Conservation (phyloP, 164 flowering plant species). For the Berberis vulgaris region DNA sequence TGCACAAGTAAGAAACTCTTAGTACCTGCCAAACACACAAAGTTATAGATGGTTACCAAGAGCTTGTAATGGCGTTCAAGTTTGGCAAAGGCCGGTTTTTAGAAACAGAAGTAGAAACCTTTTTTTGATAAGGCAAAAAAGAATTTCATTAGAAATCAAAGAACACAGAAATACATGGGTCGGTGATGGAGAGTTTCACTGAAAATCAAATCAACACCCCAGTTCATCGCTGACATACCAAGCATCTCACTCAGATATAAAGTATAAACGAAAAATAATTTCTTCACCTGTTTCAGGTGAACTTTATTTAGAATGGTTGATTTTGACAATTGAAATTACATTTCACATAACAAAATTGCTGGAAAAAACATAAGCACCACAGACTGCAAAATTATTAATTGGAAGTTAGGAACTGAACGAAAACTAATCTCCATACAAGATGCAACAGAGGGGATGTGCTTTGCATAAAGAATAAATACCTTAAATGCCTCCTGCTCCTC, state of each 20-base stretch:
- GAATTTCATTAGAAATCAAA: neutral
- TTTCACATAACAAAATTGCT: neutral
- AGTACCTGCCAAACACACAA: too few species aligned
- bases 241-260: too few species aligned
- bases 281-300: too few species aligned
- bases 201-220: neutral
- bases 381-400: neutral
- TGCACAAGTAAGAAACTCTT: too few species aligned
- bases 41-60: too few species aligned
- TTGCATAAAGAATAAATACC: conserved; percentile 28
- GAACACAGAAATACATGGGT: neutral
- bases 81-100: too few species aligned
- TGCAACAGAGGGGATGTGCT: neutral
- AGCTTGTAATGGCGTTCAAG: too few species aligned
- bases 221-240: too few species aligned
- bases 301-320: too few species aligned
- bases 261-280: too few species aligned
- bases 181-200: neutral
- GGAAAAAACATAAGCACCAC: neutral
- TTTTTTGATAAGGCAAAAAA: neutral
- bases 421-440: neutral
- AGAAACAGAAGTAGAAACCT: too few species aligned
- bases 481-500: conserved; percentile 66
- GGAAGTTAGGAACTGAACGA: neutral
- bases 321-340: too few species aligned